Percentiles rank a stretch among this genome's conserved stretches.
Evolutionary conservation across 805 yeast genomes (phyloP).

Genomic region (Candida vartiovaarae): DNA sequence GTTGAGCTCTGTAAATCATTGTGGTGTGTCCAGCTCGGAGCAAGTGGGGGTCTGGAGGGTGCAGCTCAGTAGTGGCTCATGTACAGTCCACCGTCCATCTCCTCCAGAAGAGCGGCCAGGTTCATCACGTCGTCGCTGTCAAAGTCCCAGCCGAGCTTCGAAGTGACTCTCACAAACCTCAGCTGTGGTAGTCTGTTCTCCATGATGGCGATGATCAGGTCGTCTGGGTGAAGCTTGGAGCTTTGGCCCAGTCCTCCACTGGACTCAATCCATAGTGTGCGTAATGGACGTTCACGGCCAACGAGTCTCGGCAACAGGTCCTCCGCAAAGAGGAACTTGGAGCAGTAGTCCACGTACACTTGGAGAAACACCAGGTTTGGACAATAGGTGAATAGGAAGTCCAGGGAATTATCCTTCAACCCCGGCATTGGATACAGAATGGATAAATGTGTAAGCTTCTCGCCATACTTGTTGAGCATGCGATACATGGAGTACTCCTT

Average conservation of each 20-base stretch:
- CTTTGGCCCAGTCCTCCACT: constrained; percentile 85
- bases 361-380: constrained; percentile 60
- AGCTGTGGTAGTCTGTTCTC: constrained; percentile 72
- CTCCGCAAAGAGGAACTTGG: constrained; percentile 43
- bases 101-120: constrained; percentile 63
- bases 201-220: constrained; percentile 73
- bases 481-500: constrained; percentile 57
- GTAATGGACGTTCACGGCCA: constrained; percentile 40
- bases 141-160: constrained; percentile 82
- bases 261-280: constrained; percentile 63
- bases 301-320: constrained; percentile 28
- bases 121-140: constrained; percentile 53
- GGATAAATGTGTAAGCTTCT: constrained; percentile 50
- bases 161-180: constrained; percentile 57
- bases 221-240: constrained; percentile 79
- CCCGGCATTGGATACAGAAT: constrained; percentile 89
- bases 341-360: constrained; percentile 72
- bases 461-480: constrained; percentile 59
- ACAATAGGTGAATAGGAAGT: constrained; percentile 66
- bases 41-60: too few relatives aligned
- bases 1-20: too few relatives aligned
- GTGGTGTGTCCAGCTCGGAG: too few relatives aligned
- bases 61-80: constrained; percentile 30
- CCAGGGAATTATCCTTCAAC: constrained; percentile 60
- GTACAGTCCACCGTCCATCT: constrained; percentile 71